These are phyloP conservation scores for Penicillium brasilianum DNA, from an alignment of 2,329 filamentous ascomycete genomes.

Conservation along the genomic window DNA sequence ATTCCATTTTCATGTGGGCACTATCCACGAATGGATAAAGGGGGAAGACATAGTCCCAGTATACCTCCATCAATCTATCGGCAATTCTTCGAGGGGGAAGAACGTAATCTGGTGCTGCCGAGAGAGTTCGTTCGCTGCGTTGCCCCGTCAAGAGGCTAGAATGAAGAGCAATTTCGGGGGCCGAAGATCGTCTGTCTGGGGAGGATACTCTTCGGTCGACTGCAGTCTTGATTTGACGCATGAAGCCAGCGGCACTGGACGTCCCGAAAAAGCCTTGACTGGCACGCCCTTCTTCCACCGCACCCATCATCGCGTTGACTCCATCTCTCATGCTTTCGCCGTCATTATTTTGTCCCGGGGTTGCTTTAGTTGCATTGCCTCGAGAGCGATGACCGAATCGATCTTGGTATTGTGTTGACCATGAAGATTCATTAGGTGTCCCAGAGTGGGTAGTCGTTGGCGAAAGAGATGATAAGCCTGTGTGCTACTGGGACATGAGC, in stretches of 20 bases:
- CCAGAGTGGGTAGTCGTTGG: constrained; percentile 4
- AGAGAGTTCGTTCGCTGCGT: constrained; percentile 14
- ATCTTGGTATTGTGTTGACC: background rate
- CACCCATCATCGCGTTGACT: constrained; percentile 54
- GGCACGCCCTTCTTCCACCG: constrained; percentile 49
- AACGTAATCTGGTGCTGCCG: constrained; percentile 41
- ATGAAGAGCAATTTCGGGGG: constrained; percentile 17
- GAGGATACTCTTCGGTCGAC: constrained; percentile 43
- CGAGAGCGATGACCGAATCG: background rate
- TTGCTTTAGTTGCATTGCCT: background rate
- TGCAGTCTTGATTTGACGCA: constrained; percentile 53
- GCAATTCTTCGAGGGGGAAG: constrained; percentile 54
- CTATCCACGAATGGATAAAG: constrained; percentile 55
- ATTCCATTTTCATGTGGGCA: constrained; percentile 44
- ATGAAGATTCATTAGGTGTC: background rate
- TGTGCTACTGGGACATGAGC: background rate
- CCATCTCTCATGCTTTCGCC: constrained; percentile 30
- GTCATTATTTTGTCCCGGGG: background rate
- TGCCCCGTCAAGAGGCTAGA: constrained; percentile 31
- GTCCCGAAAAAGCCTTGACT: constrained; percentile 55
- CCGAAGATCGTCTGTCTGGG: constrained; percentile 26
- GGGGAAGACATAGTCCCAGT: constrained; percentile 55
- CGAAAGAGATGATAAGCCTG: constrained; percentile 12
- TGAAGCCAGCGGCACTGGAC: constrained; percentile 55
- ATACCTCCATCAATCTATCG: constrained; percentile 52